Conservation (phyloP, 2,329 filamentous ascomycete species). For the Hortaea sp. region DNA sequence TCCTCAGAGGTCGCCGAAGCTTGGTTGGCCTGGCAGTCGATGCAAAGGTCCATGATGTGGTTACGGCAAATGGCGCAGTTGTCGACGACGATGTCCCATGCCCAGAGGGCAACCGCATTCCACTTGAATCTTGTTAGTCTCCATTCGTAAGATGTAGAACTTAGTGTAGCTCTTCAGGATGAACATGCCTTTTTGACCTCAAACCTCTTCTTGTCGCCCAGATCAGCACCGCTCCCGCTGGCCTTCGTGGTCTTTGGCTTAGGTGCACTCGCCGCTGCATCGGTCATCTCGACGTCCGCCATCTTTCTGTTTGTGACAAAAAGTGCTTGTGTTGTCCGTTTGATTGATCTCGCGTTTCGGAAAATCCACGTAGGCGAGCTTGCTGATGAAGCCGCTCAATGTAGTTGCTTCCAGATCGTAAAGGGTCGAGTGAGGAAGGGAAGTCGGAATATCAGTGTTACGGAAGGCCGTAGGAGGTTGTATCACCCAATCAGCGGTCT, state of each 20-base stretch:
- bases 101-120: conserved; percentile 97
- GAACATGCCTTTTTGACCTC: conserved; percentile 88
- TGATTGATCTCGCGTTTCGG: too few species aligned
- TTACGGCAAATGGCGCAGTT: conserved; percentile 99
- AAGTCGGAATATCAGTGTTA: too few species aligned
- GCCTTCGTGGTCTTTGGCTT: conserved; percentile 45
- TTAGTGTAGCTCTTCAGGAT: neutral
- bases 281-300: conserved; percentile 96
- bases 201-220: conserved; percentile 82
- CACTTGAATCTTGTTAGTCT: conserved; percentile 50
- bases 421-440: too few species aligned
- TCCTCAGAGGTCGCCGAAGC: conserved; percentile 94
- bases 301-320: conserved; percentile 40
- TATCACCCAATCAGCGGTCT: too few species aligned
- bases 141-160: too few species aligned
- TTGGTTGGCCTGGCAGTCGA: conserved; percentile 98
- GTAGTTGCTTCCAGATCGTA: too few species aligned
- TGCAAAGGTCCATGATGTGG: conserved; percentile 99
- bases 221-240: conserved; percentile 37
- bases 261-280: conserved; percentile 54
- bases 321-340: too few species aligned
- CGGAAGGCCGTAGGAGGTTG: too few species aligned
- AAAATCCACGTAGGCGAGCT: too few species aligned
- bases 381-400: too few species aligned
- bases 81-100: conserved; percentile 98